Conservation (phyloP, 1,284 basidiomycete species). For the Ceratobasidium theobromae region DNA sequence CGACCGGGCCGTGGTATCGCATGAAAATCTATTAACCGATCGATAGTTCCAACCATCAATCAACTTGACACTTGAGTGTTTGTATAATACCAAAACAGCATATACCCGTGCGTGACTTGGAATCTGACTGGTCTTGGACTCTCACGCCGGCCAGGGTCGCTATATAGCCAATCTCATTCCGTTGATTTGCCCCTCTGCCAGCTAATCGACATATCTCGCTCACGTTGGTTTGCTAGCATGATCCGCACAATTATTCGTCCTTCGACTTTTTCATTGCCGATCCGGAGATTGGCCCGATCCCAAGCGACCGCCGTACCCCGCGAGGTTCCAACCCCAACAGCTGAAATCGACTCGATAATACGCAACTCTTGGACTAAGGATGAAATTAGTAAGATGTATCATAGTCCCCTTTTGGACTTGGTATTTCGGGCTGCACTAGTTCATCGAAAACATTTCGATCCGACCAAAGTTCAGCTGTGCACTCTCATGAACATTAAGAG, state of each 20-base stretch:
- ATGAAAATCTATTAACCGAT: constrained; percentile 17
- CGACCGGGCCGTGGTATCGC: constrained; percentile 6
- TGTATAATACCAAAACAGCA: constrained; percentile 9
- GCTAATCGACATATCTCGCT: background rate
- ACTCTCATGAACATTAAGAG: constrained; percentile 99
- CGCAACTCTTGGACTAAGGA: constrained; percentile 57
- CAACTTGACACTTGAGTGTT: background rate
- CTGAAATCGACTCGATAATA: background rate
- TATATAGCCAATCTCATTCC: constrained; percentile 16
- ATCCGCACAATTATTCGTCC: constrained; percentile 6
- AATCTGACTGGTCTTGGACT: background rate
- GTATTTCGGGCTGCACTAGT: constrained; percentile 81
- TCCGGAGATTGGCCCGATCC: background rate
- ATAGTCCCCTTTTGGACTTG: constrained; percentile 80
- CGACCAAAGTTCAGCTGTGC: constrained; percentile 90
- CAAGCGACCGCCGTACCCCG: constrained; percentile 16
- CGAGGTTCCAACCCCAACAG: background rate
- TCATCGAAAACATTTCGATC: constrained; percentile 86
- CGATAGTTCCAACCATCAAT: constrained; percentile 6
- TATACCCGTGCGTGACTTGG: constrained; percentile 3
- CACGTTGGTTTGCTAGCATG: background rate
- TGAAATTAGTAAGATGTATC: constrained; percentile 76
- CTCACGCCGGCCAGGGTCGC: background rate
- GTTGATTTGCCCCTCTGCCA: constrained; percentile 13
- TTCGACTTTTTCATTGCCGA: background rate